Evolutionary conservation across 2,329 filamentous ascomycete species (phyloP).

Genomic region (Drechmeria coniospora): DNA sequence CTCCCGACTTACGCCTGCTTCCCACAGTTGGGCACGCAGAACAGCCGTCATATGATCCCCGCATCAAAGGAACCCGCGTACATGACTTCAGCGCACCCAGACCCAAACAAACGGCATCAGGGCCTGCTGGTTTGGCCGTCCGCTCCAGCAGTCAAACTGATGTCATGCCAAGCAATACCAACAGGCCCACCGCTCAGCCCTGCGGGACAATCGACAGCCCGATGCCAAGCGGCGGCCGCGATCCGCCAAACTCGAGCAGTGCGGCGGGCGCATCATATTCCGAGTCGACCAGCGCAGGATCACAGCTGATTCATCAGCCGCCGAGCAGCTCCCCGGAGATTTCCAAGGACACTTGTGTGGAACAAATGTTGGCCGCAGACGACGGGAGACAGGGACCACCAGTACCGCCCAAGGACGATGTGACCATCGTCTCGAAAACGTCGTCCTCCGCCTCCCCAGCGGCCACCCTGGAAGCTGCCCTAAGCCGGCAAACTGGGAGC

Average conservation of each 20-base stretch:
- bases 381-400: constrained; percentile 13
- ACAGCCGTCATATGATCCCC: constrained; percentile 41
- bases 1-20: constrained; percentile 25
- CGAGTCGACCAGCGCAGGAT: constrained; percentile 11
- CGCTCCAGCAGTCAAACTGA: constrained; percentile 6
- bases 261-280: constrained; percentile 14
- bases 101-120: constrained; percentile 19
- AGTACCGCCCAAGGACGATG: constrained; percentile 23
- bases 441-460: constrained; percentile 9
- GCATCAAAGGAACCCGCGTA: constrained; percentile 46
- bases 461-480: constrained; percentile 7
- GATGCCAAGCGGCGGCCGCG: too few species aligned
- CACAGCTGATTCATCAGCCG: constrained; percentile 10
- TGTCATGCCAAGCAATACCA: constrained; percentile 6
- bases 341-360: constrained; percentile 5
- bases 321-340: constrained; percentile 12
- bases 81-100: constrained; percentile 52
- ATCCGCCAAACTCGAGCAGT: constrained; percentile 14
- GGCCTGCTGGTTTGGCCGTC: constrained; percentile 5
- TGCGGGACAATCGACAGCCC: not conserved
- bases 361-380: constrained; percentile 3
- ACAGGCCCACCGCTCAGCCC: too few species aligned
- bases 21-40: constrained; percentile 23
- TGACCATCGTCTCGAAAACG: constrained; percentile 7
- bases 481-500: constrained; percentile 7